Conservation (phyloP, 2,329 filamentous ascomycete genomes). For the Tolypocladium cylindrosporum region DNA sequence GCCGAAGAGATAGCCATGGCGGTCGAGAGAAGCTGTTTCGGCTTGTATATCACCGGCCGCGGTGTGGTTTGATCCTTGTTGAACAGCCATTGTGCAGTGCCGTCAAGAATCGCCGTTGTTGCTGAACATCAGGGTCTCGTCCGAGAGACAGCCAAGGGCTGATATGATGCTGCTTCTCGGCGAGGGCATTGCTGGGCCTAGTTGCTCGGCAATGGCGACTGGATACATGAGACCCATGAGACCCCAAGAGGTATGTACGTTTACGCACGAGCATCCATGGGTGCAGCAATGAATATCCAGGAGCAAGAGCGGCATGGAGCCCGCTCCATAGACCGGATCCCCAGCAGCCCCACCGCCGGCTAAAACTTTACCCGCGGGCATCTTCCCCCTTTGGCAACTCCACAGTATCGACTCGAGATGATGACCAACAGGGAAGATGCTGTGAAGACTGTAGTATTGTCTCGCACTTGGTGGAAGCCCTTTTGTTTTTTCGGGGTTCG, state of each 20-base stretch:
- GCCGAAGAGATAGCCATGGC: constrained; percentile 47
- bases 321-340: not conserved
- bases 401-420: not conserved
- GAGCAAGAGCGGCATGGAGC: not conserved
- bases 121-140: not conserved
- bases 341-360: not conserved
- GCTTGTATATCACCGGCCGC: not conserved
- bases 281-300: not conserved
- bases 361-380: not conserved
- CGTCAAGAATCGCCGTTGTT: not conserved
- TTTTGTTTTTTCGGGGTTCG: not conserved
- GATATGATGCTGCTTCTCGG: not conserved
- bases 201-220: too few relatives aligned
- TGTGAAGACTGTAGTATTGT: too few relatives aligned
- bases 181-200: not conserved
- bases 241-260: not conserved
- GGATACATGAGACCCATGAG: not conserved
- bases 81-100: not conserved
- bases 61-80: not conserved
- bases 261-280: not conserved
- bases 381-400: not conserved
- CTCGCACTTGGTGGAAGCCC: not conserved
- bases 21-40: constrained; percentile 22
- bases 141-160: not conserved
- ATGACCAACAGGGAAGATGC: not conserved